Evolutionary conservation across 2,329 filamentous ascomycete species (phyloP), one percentile per base, ranked within the genome.

Genomic region (Chaetomiaceae sp.): DNA sequence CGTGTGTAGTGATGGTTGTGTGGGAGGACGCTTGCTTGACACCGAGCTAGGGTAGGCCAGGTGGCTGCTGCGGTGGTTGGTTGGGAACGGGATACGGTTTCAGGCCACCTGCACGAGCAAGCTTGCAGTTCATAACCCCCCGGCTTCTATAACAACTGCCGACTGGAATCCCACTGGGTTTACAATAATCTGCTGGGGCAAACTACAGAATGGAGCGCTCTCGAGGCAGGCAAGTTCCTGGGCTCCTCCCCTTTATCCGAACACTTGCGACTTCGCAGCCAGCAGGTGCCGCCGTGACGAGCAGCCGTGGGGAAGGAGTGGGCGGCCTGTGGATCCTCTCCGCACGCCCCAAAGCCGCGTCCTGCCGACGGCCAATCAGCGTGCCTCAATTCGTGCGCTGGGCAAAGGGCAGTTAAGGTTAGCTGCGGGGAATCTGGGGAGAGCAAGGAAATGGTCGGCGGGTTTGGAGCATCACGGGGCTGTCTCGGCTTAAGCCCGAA

Each of bases 321-420:
- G 35, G 44, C 40, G 43, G 37, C 18, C 15, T 32, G 45, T 46
- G 48, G 45, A 44, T 24, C 6, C 14, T 37, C 41, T 43, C 48
- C 45, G 46, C 38, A 38, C 34, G 38, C 37, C 38, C 32, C 50
- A 54, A 57, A 57, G 55, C 55, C 55, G 55, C 40, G 44, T 42
- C 46, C 41, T 56, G 55, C 55, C 55, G 55, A 55, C 35, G 33
- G 19, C 52, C 55, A 55, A 56, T 53, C 48, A 46, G 15, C 14
- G 11, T 3, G 17, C 15, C 4, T 32, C 46, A 55, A 55, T 51
- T 50, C 33, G 17, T 22, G 18, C n/a, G 12, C 20, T 42, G 32
- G 30, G 37, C 24, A 39, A 44, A 45, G 37, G 47, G n/a, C 46
- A 35, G 34, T 44, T 20, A 10, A 12, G 27, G 30, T 34, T 38